Percentiles rank a stretch among this genome's conserved stretches.
Evolutionary conservation across 306 rosid genomes (phyloP).

Genomic region (Acacia acuminata): DNA sequence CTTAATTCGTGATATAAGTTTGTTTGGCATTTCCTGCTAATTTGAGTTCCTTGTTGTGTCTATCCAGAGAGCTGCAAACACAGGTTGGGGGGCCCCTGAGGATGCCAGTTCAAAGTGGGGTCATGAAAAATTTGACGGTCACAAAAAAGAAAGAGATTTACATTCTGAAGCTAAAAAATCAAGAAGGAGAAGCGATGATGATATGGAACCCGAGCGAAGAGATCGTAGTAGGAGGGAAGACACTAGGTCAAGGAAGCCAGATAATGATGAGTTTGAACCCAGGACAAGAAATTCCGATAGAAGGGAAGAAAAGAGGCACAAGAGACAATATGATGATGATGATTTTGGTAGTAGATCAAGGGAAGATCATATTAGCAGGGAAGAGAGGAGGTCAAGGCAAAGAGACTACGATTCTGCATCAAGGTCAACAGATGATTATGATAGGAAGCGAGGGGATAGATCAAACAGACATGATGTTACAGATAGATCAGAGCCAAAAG

Average conservation of each 20-base stretch:
- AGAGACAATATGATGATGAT: constrained; percentile 36
- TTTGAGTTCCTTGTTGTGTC: constrained; percentile 28
- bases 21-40: constrained; percentile 2
- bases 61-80: constrained; percentile 90
- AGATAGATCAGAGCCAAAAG: constrained; percentile 29
- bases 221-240: constrained; percentile 57
- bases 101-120: constrained; percentile 62
- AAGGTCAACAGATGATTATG: constrained; percentile 58
- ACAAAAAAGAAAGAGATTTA: constrained; percentile 47
- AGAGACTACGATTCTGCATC: constrained; percentile 44
- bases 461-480: constrained; percentile 29
- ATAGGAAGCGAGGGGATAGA: constrained; percentile 49
- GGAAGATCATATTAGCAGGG: constrained; percentile 43
- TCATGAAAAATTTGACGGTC: constrained; percentile 65
- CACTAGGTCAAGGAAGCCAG: constrained; percentile 42
- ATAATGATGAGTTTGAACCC: constrained; percentile 41
- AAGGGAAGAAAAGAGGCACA: constrained; percentile 52
- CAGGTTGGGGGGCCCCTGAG: constrained; percentile 79
- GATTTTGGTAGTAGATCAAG: constrained; percentile 49
- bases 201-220: constrained; percentile 37
- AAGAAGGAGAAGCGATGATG: constrained; percentile 33
- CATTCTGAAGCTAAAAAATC: constrained; percentile 48
- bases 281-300: constrained; percentile 48
- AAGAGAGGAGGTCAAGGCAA: constrained; percentile 52
- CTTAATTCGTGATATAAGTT: constrained; percentile 1